These are phyloP conservation scores for Brassica rapa DNA, from an alignment of 345 rosid species.

Conservation along the genomic window DNA sequence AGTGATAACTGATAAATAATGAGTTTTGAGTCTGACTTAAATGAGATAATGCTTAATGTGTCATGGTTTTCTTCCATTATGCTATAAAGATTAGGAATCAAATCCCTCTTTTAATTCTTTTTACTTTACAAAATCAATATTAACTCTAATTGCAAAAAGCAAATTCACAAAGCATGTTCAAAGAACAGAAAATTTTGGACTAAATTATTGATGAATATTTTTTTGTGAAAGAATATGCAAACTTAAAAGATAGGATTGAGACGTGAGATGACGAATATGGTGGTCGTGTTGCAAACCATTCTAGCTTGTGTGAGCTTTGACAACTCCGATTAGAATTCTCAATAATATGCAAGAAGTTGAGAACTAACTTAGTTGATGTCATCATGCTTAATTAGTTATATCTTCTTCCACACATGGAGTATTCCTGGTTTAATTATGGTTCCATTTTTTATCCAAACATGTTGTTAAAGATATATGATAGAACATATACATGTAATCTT, in stretches of 20 bases:
- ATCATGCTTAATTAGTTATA: not conserved
- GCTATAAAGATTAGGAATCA: slow-evolving; percentile 15
- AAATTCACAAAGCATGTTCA: slow-evolving; percentile 4
- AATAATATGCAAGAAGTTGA: not conserved
- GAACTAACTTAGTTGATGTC: not conserved
- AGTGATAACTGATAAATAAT: not conserved
- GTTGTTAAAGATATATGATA: not conserved
- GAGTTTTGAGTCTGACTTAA: slow-evolving; percentile 3
- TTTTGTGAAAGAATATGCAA: slow-evolving; percentile 12
- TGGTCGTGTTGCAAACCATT: not conserved
- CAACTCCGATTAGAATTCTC: not conserved
- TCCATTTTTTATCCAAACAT: not conserved
- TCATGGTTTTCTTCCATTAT: slow-evolving; percentile 12
- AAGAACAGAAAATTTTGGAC: not conserved
- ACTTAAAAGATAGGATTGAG: not conserved
- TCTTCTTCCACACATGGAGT: not conserved
- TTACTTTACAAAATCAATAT: not conserved
- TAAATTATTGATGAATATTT: slow-evolving; percentile 4
- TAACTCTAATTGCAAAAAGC: not conserved
- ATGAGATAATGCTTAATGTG: slow-evolving; percentile 11
- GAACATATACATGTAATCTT: not conserved
- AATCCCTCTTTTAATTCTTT: not conserved
- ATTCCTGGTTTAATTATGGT: not conserved
- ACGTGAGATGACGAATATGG: not conserved
- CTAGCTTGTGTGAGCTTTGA: not conserved